Percentiles rank a stretch among this genome's conserved stretches.
phyloP scores from a whole-genome alignment of 2,329 filamentous ascomycete genomes.

The Aspergillus udagawae region DNA sequence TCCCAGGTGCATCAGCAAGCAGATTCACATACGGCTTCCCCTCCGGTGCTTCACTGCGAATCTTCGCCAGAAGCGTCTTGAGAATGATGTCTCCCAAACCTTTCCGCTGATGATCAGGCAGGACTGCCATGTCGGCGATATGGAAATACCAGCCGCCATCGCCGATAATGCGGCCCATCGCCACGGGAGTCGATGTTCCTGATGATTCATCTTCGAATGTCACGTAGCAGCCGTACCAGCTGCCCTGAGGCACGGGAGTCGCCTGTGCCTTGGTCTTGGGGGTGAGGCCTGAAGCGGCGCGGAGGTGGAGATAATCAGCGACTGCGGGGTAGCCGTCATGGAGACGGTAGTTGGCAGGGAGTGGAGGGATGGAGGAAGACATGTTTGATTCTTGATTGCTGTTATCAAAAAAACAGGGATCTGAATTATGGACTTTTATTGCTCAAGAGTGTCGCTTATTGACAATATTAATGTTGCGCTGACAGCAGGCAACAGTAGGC shows the following conservation, averaged over 20 bases:
- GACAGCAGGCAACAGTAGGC: neutral
- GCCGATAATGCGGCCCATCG: slow-evolving; percentile 50
- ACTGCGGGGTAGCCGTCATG: slow-evolving; percentile 32
- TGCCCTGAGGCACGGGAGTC: slow-evolving; percentile 30
- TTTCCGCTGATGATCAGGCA: slow-evolving; percentile 46
- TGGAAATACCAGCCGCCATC: slow-evolving; percentile 52
- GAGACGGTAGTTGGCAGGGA: slow-evolving; percentile 36
- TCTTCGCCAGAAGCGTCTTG: slow-evolving; percentile 40
- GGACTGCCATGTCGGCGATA: slow-evolving; percentile 50
- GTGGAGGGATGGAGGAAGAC: neutral
- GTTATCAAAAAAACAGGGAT: neutral
- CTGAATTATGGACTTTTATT: neutral
- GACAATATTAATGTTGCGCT: neutral
- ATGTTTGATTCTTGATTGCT: neutral
- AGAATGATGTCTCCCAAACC: slow-evolving; percentile 47
- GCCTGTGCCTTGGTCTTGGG: slow-evolving; percentile 36
- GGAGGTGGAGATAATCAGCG: neutral
- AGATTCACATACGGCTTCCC: slow-evolving; percentile 42
- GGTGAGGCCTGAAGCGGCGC: slow-evolving; percentile 20
- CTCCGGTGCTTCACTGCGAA: slow-evolving; percentile 38
- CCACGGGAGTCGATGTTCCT: slow-evolving; percentile 26
- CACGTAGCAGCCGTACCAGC: slow-evolving; percentile 45
- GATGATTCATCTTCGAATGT: slow-evolving; percentile 18
- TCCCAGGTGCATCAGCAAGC: slow-evolving; percentile 44
- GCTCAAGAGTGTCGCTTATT: neutral